Evolutionary conservation across 306 rosid species (phyloP), one percentile per base, ranked within the genome.

Genomic region (Herpetospermum pedunculosum): DNA sequence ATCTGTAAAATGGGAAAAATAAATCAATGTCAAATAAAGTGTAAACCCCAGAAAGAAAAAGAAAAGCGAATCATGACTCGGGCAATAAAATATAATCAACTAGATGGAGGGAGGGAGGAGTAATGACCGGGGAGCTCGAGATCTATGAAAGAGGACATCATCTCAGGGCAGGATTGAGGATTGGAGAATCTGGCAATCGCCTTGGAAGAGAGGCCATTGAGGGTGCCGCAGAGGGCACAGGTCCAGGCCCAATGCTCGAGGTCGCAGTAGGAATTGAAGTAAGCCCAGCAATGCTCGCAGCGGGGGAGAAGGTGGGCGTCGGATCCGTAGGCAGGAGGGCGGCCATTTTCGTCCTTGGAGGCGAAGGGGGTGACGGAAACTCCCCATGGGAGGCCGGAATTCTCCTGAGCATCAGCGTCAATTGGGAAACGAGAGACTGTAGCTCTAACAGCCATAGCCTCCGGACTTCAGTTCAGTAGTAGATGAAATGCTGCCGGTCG

Each of bases 221-320:
- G 91, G 64, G 88, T 87, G 11, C 96, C 97, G 62, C 98, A 94
- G 72, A 94, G 95, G 9, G 91, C 78, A 63, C 98, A 94, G 52
- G 81, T 80, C 97, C 98, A 94, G 2, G 95, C 80, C 97, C 98
- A 94, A 53, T 91, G 97, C 60, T 91, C 97, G 18, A 94, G 91
- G 54, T 85, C 91, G 67, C 98, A 94, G 87, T 72, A 86, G 52
- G 89, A 83, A 75, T 89, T 94, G 90, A 94, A 94, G 84, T 91
- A 94, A 7, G 92, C 92, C 86, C 88, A 94, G 84, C 98, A 94
- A 19, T 89, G 91, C 84, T 94, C 97, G 73, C 96, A 94, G 25
- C 98, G 87, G 2, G 97, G 96, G 77, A 94, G 70, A 7, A 83
- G 77, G 40, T 91, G 65, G 4, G 88, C 92, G 54, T 82, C 84